phyloP scores from a whole-genome alignment of 2,329 filamentous ascomycete genomes.

The Alternaria alternata region DNA sequence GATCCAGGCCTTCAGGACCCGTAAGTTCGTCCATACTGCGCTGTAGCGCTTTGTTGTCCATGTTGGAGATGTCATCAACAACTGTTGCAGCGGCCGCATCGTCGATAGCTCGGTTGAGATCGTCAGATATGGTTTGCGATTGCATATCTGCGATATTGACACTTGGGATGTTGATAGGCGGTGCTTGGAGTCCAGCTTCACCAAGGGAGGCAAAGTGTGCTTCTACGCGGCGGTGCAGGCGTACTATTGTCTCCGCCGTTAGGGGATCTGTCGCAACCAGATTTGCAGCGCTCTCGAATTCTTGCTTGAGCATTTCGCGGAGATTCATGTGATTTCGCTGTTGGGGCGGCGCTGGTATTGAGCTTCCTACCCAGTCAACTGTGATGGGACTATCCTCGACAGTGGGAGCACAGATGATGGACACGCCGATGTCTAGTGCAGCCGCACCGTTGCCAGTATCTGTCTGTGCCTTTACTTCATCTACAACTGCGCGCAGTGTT shows the following conservation, averaged over 20 bases:
- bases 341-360: constrained; percentile 33
- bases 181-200: constrained; percentile 34
- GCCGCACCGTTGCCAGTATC: constrained; percentile 66
- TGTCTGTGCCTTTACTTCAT: constrained; percentile 71
- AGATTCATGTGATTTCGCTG: constrained; percentile 60
- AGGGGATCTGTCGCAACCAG: constrained; percentile 65
- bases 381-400: constrained; percentile 49
- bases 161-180: constrained; percentile 37
- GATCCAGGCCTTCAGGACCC: constrained; percentile 36
- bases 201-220: constrained; percentile 61
- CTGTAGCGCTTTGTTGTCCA: constrained; percentile 46
- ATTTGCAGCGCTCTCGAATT: constrained; percentile 66
- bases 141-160: constrained; percentile 42
- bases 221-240: constrained; percentile 71
- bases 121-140: constrained; percentile 36
- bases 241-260: constrained; percentile 68
- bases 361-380: constrained; percentile 45
- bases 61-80: constrained; percentile 38
- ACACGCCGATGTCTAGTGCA: constrained; percentile 73
- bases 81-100: constrained; percentile 46
- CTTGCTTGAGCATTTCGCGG: constrained; percentile 66
- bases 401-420: constrained; percentile 72
- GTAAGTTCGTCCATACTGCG: constrained; percentile 43
- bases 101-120: constrained; percentile 48
- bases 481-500: constrained; percentile 68